Evolutionary conservation across 1,284 basidiomycete genomes (phyloP).

Genomic region (Schizopora paradoxa): DNA sequence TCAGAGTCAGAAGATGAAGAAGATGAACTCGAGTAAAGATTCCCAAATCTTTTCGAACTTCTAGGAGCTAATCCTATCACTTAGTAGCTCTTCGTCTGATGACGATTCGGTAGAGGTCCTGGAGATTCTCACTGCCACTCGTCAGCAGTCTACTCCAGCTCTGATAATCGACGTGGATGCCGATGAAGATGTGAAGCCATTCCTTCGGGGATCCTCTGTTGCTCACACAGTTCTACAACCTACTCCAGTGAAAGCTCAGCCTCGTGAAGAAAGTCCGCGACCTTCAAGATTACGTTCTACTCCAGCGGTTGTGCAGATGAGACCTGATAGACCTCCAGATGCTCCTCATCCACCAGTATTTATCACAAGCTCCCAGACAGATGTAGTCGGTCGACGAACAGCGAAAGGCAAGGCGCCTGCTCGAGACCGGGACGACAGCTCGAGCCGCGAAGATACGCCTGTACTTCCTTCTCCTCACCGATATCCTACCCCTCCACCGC

Average conservation of each 20-base stretch:
- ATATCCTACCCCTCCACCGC: constrained; percentile 31
- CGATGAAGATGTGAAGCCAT: constrained; percentile 9
- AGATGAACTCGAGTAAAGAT: background rate
- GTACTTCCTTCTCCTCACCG: constrained; percentile 11
- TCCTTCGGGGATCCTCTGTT: constrained; percentile 14
- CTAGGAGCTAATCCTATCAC: background rate
- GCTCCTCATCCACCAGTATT: background rate
- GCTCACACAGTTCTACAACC: constrained; percentile 1
- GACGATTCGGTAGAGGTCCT: background rate
- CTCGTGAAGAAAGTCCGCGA: too few relatives aligned
- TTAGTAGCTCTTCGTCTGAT: background rate
- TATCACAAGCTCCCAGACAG: background rate
- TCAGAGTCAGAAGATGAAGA: constrained; percentile 11
- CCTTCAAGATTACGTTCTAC: too few relatives aligned
- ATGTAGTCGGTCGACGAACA: background rate
- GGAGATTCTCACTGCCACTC: too few relatives aligned
- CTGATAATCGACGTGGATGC: background rate
- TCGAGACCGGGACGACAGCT: constrained; percentile 3
- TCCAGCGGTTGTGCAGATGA: too few relatives aligned
- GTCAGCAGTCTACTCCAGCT: background rate
- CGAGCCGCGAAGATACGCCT: constrained; percentile 1
- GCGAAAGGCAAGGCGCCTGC: background rate
- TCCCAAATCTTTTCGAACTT: background rate
- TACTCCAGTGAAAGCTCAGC: constrained; percentile 6
- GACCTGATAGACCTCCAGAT: too few relatives aligned